Evolutionary conservation across 805 yeast species (phyloP).

Genomic region (Myxozyma mucilagina): DNA sequence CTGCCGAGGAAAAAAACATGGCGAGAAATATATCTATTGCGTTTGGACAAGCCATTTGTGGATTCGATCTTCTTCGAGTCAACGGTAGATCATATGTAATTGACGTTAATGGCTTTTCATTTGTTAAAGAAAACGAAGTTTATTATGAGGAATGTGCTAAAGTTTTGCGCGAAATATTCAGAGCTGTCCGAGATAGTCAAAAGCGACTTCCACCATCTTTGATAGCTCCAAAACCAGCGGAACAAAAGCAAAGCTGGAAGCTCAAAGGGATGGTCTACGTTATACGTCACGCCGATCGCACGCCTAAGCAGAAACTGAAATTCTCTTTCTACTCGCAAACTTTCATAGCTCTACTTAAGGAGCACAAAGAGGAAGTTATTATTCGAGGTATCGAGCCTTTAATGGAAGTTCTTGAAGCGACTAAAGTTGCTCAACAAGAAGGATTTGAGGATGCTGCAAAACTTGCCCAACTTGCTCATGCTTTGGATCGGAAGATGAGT

Average conservation of each 20-base stretch:
- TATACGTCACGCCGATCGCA: slow-evolving; percentile 95
- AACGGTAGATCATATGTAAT: slow-evolving; percentile 87
- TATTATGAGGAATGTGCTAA: slow-evolving; percentile 83
- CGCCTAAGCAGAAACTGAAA: slow-evolving; percentile 97
- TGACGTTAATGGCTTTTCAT: slow-evolving; percentile 97
- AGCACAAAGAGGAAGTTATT: slow-evolving; percentile 93
- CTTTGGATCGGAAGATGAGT: slow-evolving; percentile 82
- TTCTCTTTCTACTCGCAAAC: slow-evolving; percentile 88
- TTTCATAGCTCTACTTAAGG: slow-evolving; percentile 83
- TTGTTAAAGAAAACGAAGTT: slow-evolving; percentile 85
- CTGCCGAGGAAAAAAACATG: slow-evolving; percentile 72
- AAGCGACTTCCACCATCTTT: slow-evolving; percentile 41
- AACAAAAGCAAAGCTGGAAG: slow-evolving; percentile 79
- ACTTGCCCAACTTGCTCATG: slow-evolving; percentile 70
- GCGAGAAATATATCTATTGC: slow-evolving; percentile 73
- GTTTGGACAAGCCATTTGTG: slow-evolving; percentile 93
- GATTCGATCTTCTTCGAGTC: slow-evolving; percentile 90
- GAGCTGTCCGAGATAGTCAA: slow-evolving; percentile 44
- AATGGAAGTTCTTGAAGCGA: slow-evolving; percentile 80
- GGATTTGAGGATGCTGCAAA: slow-evolving; percentile 81
- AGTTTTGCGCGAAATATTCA: slow-evolving; percentile 72
- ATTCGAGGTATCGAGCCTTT: slow-evolving; percentile 87
- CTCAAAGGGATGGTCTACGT: slow-evolving; percentile 90
- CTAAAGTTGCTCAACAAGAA: slow-evolving; percentile 64
- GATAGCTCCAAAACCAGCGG: slow-evolving; percentile 47